Conservation (phyloP, 108 stramenopile genomes). For the Skeletonema marinoi region DNA sequence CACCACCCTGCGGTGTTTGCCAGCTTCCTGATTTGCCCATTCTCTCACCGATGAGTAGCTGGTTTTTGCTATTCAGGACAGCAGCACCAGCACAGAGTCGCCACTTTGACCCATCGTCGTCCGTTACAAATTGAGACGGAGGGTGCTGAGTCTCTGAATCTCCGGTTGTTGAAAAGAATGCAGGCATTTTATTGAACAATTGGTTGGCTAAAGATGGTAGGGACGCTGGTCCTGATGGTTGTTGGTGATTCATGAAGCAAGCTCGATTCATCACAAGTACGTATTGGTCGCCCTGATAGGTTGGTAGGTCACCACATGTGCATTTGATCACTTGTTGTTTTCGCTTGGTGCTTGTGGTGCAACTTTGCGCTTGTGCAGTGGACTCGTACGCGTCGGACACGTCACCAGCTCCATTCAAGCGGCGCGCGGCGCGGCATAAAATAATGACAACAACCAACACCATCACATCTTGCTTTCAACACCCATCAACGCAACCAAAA, state of each 20-base stretch:
- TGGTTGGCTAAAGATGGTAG: not conserved
- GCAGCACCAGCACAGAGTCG: slow-evolving; percentile 55
- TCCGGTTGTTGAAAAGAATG: not conserved
- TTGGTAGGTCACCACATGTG: not conserved
- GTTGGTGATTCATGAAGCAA: not conserved
- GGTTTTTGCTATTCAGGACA: slow-evolving; percentile 53
- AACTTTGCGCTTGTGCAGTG: too few relatives aligned
- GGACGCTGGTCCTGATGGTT: not conserved
- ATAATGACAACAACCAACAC: too few relatives aligned
- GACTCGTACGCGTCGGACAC: too few relatives aligned
- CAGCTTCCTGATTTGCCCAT: slow-evolving; percentile 36
- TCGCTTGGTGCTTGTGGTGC: not conserved
- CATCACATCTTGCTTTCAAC: too few relatives aligned
- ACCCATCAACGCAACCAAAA: too few relatives aligned
- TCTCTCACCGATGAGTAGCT: slow-evolving; percentile 55
- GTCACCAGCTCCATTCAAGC: too few relatives aligned
- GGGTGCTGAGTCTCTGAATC: not conserved
- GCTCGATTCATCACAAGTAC: not conserved
- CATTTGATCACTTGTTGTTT: too few relatives aligned
- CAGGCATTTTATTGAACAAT: not conserved
- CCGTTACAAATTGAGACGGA: slow-evolving; percentile 1
- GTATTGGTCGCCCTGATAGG: not conserved
- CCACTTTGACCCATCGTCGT: slow-evolving; percentile 46
- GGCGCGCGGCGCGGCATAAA: too few relatives aligned
- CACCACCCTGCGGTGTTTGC: slow-evolving; percentile 61